phyloP scores from a whole-genome alignment of 306 rosid species.

The Styphnolobium japonicum region DNA sequence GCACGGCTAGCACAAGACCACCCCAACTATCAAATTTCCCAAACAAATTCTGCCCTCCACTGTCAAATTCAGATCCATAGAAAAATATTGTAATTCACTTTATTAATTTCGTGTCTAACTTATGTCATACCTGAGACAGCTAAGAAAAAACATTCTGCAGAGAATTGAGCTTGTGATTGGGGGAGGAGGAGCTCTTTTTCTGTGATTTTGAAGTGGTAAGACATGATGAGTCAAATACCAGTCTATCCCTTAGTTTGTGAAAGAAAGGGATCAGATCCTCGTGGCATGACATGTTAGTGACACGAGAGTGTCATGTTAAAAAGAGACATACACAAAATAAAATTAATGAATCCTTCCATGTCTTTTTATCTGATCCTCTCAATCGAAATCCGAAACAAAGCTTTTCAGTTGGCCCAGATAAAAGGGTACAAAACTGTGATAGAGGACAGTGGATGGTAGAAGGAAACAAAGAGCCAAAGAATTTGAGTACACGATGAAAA shows the following conservation, averaged over 20 bases:
- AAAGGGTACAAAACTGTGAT: slow-evolving; percentile 21
- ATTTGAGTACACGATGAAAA: slow-evolving; percentile 37
- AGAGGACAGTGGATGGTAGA: slow-evolving; percentile 30
- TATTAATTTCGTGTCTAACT: neutral
- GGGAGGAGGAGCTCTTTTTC: slow-evolving; percentile 39
- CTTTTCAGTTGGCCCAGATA: neutral
- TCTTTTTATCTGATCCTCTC: too few relatives aligned
- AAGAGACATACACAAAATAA: too few relatives aligned
- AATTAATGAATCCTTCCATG: too few relatives aligned
- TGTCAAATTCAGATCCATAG: neutral
- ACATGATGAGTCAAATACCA: neutral
- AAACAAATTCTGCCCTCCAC: neutral
- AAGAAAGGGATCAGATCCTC: too few relatives aligned
- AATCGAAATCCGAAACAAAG: too few relatives aligned
- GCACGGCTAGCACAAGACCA: neutral
- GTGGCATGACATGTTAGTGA: too few relatives aligned
- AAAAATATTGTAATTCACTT: neutral
- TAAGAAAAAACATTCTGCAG: slow-evolving; percentile 22
- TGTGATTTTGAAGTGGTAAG: neutral
- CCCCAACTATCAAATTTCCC: neutral
- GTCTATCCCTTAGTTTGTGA: neutral
- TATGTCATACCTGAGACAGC: slow-evolving; percentile 29
- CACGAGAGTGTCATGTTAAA: too few relatives aligned
- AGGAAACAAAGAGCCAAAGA: slow-evolving; percentile 39
- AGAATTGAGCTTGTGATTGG: slow-evolving; percentile 17